Conservation (phyloP, 1,284 basidiomycete species). For the Ceratorhiza oryzae-sativae region DNA sequence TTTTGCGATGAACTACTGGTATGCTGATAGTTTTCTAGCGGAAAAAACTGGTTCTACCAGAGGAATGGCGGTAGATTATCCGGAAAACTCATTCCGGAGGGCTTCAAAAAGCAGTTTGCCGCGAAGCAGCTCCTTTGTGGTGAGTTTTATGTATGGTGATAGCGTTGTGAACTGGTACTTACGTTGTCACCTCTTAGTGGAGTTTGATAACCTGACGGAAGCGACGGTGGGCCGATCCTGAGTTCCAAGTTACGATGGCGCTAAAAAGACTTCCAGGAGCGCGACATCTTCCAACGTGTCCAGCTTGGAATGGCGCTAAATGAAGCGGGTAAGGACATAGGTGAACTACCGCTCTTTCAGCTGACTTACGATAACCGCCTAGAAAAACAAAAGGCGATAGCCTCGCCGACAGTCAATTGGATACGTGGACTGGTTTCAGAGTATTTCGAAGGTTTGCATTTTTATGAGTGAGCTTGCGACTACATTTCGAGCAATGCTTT, state of each 20-base stretch:
- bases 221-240: background rate
- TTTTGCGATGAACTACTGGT: too few relatives aligned
- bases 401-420: constrained; percentile 31
- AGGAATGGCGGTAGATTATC: background rate
- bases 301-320: constrained; percentile 42
- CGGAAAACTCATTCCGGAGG: constrained; percentile 24
- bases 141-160: background rate
- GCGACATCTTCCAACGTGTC: constrained; percentile 41
- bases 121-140: constrained; percentile 36
- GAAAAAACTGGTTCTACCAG: constrained; percentile 27
- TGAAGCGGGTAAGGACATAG: constrained; percentile 6
- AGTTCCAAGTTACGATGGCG: background rate
- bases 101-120: constrained; percentile 33
- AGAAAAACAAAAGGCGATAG: constrained; percentile 39
- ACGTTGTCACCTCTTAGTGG: constrained; percentile 8
- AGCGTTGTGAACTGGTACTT: background rate
- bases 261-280: constrained; percentile 24
- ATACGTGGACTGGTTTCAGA: constrained; percentile 8
- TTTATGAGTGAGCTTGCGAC: background rate
- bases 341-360: background rate
- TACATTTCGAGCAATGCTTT: background rate
- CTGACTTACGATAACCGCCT: background rate
- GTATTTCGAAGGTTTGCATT: constrained; percentile 25
- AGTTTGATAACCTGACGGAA: constrained; percentile 22
- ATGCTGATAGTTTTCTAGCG: constrained; percentile 1